Conservation (phyloP, 176 grass and related monocot genomes). For the Carex parvula region DNA sequence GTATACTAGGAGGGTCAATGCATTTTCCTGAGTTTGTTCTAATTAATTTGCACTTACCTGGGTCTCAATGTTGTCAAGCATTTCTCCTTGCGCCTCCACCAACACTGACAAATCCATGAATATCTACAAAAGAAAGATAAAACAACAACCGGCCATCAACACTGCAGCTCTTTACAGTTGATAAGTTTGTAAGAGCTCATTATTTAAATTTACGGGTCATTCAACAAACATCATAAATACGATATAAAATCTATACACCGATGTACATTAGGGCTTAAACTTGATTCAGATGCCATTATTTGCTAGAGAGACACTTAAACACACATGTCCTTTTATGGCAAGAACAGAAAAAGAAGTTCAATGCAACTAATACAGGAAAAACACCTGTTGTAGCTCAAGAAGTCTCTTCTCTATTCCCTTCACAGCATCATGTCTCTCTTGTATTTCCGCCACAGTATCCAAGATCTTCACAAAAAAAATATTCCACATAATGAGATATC, state of each 20-base stretch:
- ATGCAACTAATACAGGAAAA: background rate
- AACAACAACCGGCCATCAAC: background rate
- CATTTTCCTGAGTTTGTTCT: background rate
- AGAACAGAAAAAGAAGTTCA: background rate
- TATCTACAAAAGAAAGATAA: constrained; percentile 37
- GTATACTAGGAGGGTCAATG: background rate
- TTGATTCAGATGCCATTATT: background rate
- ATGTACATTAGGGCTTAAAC: background rate
- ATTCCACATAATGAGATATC: constrained; percentile 14
- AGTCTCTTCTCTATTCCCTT: constrained; percentile 76
- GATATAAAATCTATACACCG: background rate
- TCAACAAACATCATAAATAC: background rate
- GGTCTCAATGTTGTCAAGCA: constrained; percentile 59
- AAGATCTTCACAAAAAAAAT: constrained; percentile 39
- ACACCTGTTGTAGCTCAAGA: constrained; percentile 81
- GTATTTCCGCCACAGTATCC: constrained; percentile 84
- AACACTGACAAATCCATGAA: constrained; percentile 76
- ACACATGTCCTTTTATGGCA: background rate
- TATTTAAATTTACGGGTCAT: background rate
- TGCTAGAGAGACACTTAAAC: background rate
- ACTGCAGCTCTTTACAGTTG: background rate
- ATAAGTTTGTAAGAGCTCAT: background rate
- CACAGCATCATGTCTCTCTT: constrained; percentile 72
- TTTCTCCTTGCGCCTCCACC: constrained; percentile 69
- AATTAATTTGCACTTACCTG: constrained; percentile 35